Percentiles rank a stretch among this genome's conserved stretches.
Evolutionary conservation across 768 basidiomycete genomes (phyloP).

Genomic region (Lactarius hatsudake): DNA sequence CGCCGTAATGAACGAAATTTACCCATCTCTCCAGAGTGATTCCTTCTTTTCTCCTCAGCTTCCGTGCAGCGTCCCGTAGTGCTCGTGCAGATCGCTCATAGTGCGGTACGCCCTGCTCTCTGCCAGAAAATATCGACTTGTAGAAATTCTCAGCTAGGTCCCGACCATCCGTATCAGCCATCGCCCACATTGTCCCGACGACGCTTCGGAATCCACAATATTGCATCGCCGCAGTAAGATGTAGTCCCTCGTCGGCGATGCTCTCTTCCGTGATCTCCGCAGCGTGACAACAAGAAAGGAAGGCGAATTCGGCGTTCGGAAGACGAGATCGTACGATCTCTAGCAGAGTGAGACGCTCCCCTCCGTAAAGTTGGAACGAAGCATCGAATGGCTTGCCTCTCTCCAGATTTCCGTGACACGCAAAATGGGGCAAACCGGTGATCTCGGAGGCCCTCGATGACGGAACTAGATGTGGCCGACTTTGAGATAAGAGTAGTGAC

Average conservation of each 20-base stretch:
- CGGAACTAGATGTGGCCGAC: background rate
- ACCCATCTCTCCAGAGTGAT: no score
- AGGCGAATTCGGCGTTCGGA: slow-evolving; percentile 10
- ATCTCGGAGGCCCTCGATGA: background rate
- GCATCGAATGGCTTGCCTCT: background rate
- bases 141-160: no score
- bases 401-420: background rate
- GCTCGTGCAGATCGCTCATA: no score
- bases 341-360: background rate
- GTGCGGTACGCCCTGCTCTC: no score
- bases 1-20: no score
- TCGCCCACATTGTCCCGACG: slow-evolving; percentile 24
- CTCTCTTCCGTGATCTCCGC: slow-evolving; percentile 1
- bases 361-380: background rate
- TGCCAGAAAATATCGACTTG: no score
- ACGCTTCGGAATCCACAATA: slow-evolving; percentile 19
- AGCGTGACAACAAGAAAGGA: slow-evolving; percentile 16
- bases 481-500: background rate
- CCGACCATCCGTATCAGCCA: slow-evolving; percentile 16
- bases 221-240: slow-evolving; percentile 21
- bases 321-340: background rate
- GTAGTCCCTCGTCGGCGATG: slow-evolving; percentile 18
- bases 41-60: no score
- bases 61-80: no score
- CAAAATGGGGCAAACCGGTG: background rate